phyloP scores from a whole-genome alignment of 345 rosid genomes.

The Linum trigynum region DNA sequence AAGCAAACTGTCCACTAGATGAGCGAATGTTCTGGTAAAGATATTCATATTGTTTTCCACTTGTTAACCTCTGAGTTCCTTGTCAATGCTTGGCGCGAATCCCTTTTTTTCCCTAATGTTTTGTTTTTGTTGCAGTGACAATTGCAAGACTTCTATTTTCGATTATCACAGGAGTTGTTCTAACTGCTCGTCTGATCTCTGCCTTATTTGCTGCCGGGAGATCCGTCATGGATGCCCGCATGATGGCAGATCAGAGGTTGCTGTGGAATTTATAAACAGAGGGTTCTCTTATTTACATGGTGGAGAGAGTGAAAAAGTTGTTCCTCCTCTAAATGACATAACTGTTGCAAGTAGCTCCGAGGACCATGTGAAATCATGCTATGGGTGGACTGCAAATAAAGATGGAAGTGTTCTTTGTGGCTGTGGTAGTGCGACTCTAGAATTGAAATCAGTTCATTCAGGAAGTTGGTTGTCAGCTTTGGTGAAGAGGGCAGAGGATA shows the following conservation, averaged over 20 bases:
- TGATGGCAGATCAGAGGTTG: conserved; percentile 8
- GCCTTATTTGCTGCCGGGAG: conserved; percentile 23
- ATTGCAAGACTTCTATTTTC: conserved; percentile 44
- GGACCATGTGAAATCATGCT: conserved; percentile 3
- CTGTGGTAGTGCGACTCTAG: conserved; percentile 37
- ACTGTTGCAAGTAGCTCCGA: conserved; percentile 4
- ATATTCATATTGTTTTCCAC: too few species aligned
- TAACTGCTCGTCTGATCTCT: conserved; percentile 19
- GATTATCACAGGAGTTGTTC: conserved; percentile 22
- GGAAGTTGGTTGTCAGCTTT: conserved; percentile 29
- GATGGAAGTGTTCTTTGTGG: conserved; percentile 48
- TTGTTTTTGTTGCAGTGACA: conserved; percentile 16
- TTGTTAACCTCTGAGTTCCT: background rate
- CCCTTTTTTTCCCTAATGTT: background rate
- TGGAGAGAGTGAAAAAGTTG: background rate
- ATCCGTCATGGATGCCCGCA: conserved; percentile 14
- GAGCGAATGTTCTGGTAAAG: conserved; percentile 38
- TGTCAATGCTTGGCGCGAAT: background rate
- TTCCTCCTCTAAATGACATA: background rate
- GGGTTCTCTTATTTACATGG: conserved; percentile 35
- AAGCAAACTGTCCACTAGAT: conserved; percentile 12
- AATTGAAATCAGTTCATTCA: conserved; percentile 33
- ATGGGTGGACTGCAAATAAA: conserved; percentile 42
- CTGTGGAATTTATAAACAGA: background rate
- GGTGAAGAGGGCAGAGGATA: conserved; percentile 26